Evolutionary conservation across 2,329 filamentous ascomycete genomes (phyloP).

Genomic region (Trichoderma arundinaceum): DNA sequence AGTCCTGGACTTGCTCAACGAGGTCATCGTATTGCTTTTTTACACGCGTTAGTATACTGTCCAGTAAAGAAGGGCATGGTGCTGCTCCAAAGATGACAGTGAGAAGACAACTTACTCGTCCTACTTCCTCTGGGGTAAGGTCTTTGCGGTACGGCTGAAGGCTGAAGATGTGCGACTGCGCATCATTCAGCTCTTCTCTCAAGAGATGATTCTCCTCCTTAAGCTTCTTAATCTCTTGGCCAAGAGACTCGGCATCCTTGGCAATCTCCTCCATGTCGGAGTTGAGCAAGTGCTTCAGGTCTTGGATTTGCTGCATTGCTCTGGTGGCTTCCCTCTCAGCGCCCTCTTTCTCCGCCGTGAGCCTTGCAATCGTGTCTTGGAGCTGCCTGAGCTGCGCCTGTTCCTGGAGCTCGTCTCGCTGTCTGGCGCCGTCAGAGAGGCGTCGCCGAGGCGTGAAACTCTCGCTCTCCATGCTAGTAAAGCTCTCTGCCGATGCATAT

Average conservation of each 20-base stretch:
- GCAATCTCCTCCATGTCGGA: slow-evolving; percentile 37
- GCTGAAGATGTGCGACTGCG: slow-evolving; percentile 49
- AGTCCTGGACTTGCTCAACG: slow-evolving; percentile 44
- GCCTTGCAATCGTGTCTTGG: slow-evolving; percentile 30
- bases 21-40: slow-evolving; percentile 46
- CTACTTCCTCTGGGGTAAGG: slow-evolving; percentile 46
- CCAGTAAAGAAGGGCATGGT: background rate
- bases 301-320: slow-evolving; percentile 37
- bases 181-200: slow-evolving; percentile 44
- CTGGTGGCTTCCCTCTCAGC: slow-evolving; percentile 42
- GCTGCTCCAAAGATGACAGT: too few species aligned
- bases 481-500: slow-evolving; percentile 26
- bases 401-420: slow-evolving; percentile 14
- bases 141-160: slow-evolving; percentile 50
- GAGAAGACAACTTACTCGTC: slow-evolving; percentile 40
- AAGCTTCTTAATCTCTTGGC: slow-evolving; percentile 36
- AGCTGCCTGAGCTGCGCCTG: slow-evolving; percentile 33
- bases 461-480: slow-evolving; percentile 27
- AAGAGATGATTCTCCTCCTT: slow-evolving; percentile 40
- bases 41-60: background rate
- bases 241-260: slow-evolving; percentile 37
- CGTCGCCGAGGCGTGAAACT: slow-evolving; percentile 22
- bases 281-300: slow-evolving; percentile 38
- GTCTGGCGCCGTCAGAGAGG: slow-evolving; percentile 15
- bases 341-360: slow-evolving; percentile 40